Evolutionary conservation across 495 filamentous ascomycete species (phyloP).

Genomic region (Thozetella sp.): DNA sequence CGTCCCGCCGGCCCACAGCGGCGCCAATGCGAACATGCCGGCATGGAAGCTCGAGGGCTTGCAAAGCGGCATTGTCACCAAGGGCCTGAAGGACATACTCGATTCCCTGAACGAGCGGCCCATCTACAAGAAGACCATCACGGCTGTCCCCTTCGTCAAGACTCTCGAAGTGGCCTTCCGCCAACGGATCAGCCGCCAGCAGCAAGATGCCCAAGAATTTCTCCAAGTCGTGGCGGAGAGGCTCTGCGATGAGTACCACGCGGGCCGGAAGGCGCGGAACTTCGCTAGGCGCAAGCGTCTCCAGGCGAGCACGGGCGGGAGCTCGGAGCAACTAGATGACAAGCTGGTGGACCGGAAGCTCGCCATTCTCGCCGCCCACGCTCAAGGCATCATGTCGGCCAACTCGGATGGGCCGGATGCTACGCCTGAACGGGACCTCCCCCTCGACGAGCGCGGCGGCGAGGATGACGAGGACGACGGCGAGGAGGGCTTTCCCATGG

Average conservation of each 20-base stretch:
- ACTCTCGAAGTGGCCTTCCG: slow-evolving; percentile 84
- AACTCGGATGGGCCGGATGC: no score
- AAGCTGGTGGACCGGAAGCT: slow-evolving; percentile 19
- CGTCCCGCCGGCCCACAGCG: slow-evolving; percentile 41
- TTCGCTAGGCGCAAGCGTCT: slow-evolving; percentile 27
- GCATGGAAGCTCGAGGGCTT: slow-evolving; percentile 71
- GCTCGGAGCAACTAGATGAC: slow-evolving; percentile 16
- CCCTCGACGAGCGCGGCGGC: slow-evolving; percentile 10
- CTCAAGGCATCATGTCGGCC: not conserved
- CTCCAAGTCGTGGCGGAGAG: slow-evolving; percentile 91
- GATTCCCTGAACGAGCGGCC: slow-evolving; percentile 94
- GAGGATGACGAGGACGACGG: slow-evolving; percentile 48
- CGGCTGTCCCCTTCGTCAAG: slow-evolving; percentile 75
- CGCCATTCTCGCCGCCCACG: slow-evolving; percentile 13
- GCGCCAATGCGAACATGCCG: slow-evolving; percentile 39
- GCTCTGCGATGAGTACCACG: slow-evolving; percentile 91
- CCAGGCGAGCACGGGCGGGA: not conserved
- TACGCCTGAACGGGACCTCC: no score
- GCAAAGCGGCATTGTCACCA: slow-evolving; percentile 80
- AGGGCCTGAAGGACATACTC: slow-evolving; percentile 87
- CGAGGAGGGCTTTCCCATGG: slow-evolving; percentile 82
- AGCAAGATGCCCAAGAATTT: slow-evolving; percentile 99
- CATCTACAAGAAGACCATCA: slow-evolving; percentile 92
- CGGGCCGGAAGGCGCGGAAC: slow-evolving; percentile 70
- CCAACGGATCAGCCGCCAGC: slow-evolving; percentile 86